Evolutionary conservation across 495 filamentous ascomycete genomes (phyloP), one percentile per base, ranked within the genome.

Genomic region (Acidomyces sp.): DNA sequence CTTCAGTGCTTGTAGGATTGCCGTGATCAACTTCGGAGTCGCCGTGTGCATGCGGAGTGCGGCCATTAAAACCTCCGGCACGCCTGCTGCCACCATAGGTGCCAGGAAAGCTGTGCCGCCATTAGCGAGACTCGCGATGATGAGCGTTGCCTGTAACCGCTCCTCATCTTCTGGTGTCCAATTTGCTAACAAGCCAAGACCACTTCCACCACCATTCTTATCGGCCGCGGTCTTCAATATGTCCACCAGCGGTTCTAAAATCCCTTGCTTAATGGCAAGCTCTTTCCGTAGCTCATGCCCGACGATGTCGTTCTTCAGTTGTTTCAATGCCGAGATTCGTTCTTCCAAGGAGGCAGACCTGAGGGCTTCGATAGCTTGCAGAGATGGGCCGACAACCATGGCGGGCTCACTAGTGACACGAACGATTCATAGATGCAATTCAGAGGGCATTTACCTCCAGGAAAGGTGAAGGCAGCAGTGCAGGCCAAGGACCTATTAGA

Each of bases 211-310:
- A 19, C 46, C 43, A 46, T 52, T 53, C 45, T 51, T 65, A 56
- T 62, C 68, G 39, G 59, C 61, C 22, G 48, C 48, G 23, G 49
- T 55, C 35, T 55, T 59, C 40, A 94, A 60, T 21, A 84, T 68
- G 30, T 69, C 64, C 37, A 77, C 72, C 24, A 95, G 62, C 27
- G 72, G 64, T 19, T 72, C 71, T 28, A 94, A 61, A 19, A 93
- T 64, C 11, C 85, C 86, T 33, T 65, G 59, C 34, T 62, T 61
- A 16, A 96, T 62, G 68, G 75, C 85, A 27, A 71, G 49, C 53
- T 85, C 79, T 58, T 97, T 97, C 54, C 77, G 74, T 55, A 90
- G 78, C 19, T 82, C 74, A 61, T 95, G 85, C 23, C 90, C 90
- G 49, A 93, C 75, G 29, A 90, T 65, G 41, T 92, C 80, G 59